Evolutionary conservation across 176 grass and related monocot genomes (phyloP).

Genomic region (Oryza glaberrima): DNA sequence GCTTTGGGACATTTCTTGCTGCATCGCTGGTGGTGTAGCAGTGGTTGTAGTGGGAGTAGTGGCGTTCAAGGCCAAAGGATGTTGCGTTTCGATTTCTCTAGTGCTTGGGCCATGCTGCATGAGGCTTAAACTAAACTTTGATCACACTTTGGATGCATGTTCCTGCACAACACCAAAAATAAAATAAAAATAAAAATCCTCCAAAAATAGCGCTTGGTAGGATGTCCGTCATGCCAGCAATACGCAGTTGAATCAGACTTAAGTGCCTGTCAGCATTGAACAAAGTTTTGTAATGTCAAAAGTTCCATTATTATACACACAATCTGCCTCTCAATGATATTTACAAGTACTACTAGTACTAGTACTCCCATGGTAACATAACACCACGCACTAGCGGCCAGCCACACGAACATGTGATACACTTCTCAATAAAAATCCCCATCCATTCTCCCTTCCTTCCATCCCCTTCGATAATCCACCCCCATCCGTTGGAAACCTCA

Average conservation of each 20-base stretch:
- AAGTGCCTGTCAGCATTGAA: neutral
- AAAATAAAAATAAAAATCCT: neutral
- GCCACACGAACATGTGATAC: conserved; percentile 52
- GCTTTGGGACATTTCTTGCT: neutral
- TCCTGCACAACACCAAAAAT: neutral
- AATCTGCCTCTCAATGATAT: neutral
- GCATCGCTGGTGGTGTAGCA: neutral
- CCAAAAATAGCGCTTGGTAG: neutral
- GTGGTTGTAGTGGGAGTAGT: no score
- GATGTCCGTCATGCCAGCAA: neutral
- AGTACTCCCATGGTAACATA: neutral
- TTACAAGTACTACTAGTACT: neutral
- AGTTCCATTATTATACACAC: neutral
- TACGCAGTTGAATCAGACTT: neutral
- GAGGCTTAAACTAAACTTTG: neutral
- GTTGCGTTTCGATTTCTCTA: neutral
- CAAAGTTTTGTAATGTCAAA: neutral
- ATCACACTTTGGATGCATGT: neutral
- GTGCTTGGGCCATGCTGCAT: neutral
- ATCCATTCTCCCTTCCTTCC: neutral
- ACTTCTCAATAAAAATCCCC: conserved; percentile 57
- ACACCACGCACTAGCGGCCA: conserved; percentile 20
- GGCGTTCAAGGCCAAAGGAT: neutral
- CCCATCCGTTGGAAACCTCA: conserved; percentile 19
- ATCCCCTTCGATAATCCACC: neutral